Evolutionary conservation across 768 basidiomycete species (phyloP).

Genomic region (Paxillus ammoniavirescens): DNA sequence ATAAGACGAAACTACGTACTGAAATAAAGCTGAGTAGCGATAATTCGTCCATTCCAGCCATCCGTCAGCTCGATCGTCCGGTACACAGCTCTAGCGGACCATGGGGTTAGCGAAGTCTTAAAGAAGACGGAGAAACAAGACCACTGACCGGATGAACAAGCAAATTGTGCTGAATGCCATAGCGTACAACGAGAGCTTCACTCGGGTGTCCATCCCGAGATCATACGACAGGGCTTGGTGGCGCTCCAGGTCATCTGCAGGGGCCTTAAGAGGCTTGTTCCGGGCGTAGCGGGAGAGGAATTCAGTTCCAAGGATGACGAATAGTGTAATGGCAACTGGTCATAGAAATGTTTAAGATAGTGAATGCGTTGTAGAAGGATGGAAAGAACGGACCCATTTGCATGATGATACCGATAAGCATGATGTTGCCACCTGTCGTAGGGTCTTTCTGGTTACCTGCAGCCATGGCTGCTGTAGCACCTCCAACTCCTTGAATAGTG

Average conservation of each 20-base stretch:
- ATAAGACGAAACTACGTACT: constrained; percentile 30
- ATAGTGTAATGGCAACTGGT: constrained; percentile 43
- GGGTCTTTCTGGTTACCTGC: constrained; percentile 21
- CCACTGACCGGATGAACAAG: constrained; percentile 45
- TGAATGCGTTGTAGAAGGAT: constrained; percentile 26
- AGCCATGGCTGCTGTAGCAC: constrained; percentile 44
- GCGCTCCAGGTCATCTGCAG: constrained; percentile 6
- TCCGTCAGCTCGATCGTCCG: constrained; percentile 12
- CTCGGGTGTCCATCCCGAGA: constrained; percentile 15
- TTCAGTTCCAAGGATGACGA: constrained; percentile 40
- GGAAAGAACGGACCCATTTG: constrained; percentile 44
- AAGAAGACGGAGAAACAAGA: not conserved
- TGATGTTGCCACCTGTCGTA: constrained; percentile 45
- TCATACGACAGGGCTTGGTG: constrained; percentile 6
- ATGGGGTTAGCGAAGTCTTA: not conserved
- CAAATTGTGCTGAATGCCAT: constrained; percentile 39
- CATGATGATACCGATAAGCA: constrained; percentile 63
- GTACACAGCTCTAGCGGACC: constrained; percentile 4
- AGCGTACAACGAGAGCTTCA: constrained; percentile 35
- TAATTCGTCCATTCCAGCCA: constrained; percentile 47
- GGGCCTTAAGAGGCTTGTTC: constrained; percentile 27
- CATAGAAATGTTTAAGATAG: constrained; percentile 33
- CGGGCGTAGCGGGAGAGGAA: constrained; percentile 37
- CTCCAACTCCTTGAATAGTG: constrained; percentile 40
- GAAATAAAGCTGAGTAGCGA: constrained; percentile 47